Base-by-base conservation (phyloP, 2,329 filamentous ascomycete genomes). In the Diplodia corticola region DNA sequence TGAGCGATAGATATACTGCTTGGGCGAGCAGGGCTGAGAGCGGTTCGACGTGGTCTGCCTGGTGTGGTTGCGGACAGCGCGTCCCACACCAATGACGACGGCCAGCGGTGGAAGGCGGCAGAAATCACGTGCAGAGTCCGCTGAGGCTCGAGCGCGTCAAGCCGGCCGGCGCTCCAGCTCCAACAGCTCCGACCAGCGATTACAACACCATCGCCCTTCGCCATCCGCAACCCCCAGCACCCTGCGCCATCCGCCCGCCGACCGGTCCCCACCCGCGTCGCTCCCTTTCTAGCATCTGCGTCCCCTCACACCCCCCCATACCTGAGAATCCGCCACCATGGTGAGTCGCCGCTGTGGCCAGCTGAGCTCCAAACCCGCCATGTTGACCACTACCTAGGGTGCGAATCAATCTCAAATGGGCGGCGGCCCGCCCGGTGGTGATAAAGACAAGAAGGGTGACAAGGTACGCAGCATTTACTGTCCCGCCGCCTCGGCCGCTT, bases 321-420 rank as follows among this genome's bases (percentile, higher is more conserved):
- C 49, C 26, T 37, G 59, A 55, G 28, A 24, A 48, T 40, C 40
- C 59, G 65, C 57, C 30, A 49, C 40, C 37, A 67, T 67, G 65
- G 65, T 67, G 49, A 35, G 64, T 60, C 22, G 46, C 44, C 48
- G 64, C 64, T 54, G 33, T 66, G 44, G 33, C 54, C 55, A 40
- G 20, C 54, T 33, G 54, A 66, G 64, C 64, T 66, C 48, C 40
- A 28, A 33, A 35, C 20, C 46, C 28, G 55, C 80, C 83, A 75
- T 84, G 69, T 72, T 78, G 68, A 78, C 60, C 26, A 37, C 53
- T 68, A 33, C 63, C 71, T 60, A 93, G 91, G 91, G 91, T 85
- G 90, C 92, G 81, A 89, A 90, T 73, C 90, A 96, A 80, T 97
- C 93, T 78, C 92, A 91, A 76, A 90, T 96, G 83, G 92, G 91